Percentiles rank a stretch among this genome's conserved stretches.
These are phyloP conservation scores for Irpex lacteus DNA, from an alignment of 1,284 basidiomycete species.

Conservation along the genomic window DNA sequence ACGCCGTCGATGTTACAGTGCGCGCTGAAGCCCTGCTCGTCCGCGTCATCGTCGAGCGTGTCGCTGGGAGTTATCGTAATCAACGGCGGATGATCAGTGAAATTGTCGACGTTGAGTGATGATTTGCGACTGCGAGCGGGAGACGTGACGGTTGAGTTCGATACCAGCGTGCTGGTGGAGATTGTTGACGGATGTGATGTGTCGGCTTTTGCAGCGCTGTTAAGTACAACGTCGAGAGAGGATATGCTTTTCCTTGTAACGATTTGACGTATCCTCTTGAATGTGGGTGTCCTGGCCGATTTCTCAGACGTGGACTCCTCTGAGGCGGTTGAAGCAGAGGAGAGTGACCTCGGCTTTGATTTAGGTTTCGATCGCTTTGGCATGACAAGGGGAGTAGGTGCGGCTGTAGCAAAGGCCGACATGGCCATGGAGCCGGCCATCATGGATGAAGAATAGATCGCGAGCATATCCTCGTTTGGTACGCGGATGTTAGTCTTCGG, in stretches of 20 bases:
- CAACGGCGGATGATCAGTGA: background rate
- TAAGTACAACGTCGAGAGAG: background rate
- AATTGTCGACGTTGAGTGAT: background rate
- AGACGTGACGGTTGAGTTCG: background rate
- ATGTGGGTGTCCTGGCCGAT: background rate
- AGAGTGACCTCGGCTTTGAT: background rate
- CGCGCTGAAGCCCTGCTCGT: constrained; percentile 9
- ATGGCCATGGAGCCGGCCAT: background rate
- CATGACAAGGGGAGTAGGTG: background rate
- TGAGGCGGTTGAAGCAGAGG: background rate
- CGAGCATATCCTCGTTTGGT: background rate
- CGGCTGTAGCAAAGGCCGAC: background rate
- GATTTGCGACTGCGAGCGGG: background rate
- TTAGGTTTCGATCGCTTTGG: background rate
- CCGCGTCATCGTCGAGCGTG: background rate
- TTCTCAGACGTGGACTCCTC: background rate
- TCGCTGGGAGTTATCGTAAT: background rate
- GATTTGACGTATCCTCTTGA: constrained; percentile 1
- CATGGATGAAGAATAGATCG: background rate
- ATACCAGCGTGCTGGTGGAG: background rate
- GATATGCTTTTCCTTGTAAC: constrained; percentile 4
- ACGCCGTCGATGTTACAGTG: constrained; percentile 20
- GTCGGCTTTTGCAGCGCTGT: background rate
- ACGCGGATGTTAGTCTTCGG: background rate
- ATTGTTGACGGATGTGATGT: background rate